Evolutionary conservation across 2,329 filamentous ascomycete species (phyloP), one percentile per base, ranked within the genome.

Genomic region (Nakataea oryzae): DNA sequence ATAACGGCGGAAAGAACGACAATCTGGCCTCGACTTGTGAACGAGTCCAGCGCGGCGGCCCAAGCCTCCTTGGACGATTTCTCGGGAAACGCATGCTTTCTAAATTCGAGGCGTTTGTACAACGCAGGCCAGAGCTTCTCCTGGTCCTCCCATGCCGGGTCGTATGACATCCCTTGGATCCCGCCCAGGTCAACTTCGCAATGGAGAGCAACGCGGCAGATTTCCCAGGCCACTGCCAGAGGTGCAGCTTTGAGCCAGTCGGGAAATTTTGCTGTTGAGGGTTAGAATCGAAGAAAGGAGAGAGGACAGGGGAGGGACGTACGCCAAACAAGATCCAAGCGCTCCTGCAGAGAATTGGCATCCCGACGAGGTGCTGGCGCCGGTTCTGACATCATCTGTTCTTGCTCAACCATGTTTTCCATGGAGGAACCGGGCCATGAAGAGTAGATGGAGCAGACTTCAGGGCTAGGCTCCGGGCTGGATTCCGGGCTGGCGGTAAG

Each of bases 191-290:
- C 70, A 2, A 82, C 73, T 0, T 69, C 69, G 63, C 81, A 83
- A 54, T 80, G 73, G 0, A 78, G 66, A 0, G 78, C 77, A 24
- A 79, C 75, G 13, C 82, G 75, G 0, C 77, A 75, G 0, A 82
- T 68, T 62, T 85, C 82, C 82, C 82, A 85, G 4, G 76, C 67
- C 6, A 84, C 72, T 2, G 76, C 74, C 3, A 84, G 71, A 0
- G 82, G 80, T 0, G 79, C 81, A 0, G 72, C 60, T 3, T 74
- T 72, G 4, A 82, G 70, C 61, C 73, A 74, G 0, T 64, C 60
- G 0, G 79, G 78, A 9, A 78, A 74, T n/a, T 66, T 70, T 0
- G 77, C 76, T 78, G 63, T 8, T 6, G 8, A 13, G 1, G 9
- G 62, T 67, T 24, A 66, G 58, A 24, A 8, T 32, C 21, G 3